Evolutionary conservation across 352 stramenopile species (phyloP).

Genomic region (Phytopythium litorale): DNA sequence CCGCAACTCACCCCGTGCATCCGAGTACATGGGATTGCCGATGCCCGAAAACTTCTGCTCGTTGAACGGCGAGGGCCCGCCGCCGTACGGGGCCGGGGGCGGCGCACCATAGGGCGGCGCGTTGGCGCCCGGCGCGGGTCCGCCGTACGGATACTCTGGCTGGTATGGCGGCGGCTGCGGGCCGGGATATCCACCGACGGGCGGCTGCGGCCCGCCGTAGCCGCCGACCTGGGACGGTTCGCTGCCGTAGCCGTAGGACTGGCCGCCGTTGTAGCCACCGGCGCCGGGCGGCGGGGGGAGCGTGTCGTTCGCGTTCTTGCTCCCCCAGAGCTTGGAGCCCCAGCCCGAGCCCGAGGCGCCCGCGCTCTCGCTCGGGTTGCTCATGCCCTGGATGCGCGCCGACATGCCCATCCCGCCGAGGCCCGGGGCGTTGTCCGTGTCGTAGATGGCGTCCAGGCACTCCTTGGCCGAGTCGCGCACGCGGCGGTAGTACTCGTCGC

Average conservation of each 20-base stretch:
- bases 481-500: slow-evolving; percentile 92
- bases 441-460: slow-evolving; percentile 93
- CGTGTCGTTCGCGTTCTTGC: slow-evolving; percentile 61
- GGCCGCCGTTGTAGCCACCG: slow-evolving; percentile 39
- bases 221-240: slow-evolving; percentile 37
- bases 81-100: slow-evolving; percentile 34
- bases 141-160: slow-evolving; percentile 51
- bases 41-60: slow-evolving; percentile 90
- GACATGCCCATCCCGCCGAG: slow-evolving; percentile 76
- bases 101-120: slow-evolving; percentile 31
- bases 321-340: slow-evolving; percentile 68
- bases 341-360: slow-evolving; percentile 42
- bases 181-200: slow-evolving; percentile 34
- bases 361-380: slow-evolving; percentile 50
- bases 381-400: slow-evolving; percentile 75
- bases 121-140: slow-evolving; percentile 23
- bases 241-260: slow-evolving; percentile 41
- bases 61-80: slow-evolving; percentile 47
- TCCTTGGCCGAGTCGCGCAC: slow-evolving; percentile 94
- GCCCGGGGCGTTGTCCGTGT: slow-evolving; percentile 70
- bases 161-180: slow-evolving; percentile 33
- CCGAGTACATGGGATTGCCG: slow-evolving; percentile 94
- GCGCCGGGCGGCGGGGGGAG: slow-evolving; percentile 39
- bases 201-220: slow-evolving; percentile 35
- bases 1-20: slow-evolving; percentile 62